Conservation (phyloP, 139 green algal genomes). For the Chlamydomonas sp. region DNA sequence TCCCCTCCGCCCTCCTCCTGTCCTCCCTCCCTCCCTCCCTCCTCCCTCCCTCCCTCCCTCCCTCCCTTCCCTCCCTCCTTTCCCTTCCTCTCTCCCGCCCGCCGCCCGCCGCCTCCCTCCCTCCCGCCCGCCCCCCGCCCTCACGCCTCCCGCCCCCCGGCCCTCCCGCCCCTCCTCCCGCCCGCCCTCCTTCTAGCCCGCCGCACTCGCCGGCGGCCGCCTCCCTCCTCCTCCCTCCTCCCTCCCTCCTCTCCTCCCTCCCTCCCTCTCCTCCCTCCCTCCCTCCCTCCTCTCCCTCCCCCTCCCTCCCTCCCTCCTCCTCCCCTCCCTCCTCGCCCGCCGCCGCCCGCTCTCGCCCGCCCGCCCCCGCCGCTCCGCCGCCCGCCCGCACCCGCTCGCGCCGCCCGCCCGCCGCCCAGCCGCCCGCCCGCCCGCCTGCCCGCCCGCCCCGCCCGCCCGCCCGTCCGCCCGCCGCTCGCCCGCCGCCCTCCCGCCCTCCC, state of each 20-base stretch:
- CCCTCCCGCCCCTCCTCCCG: background rate
- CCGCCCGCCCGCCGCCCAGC: too few species aligned
- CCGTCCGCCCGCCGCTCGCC: too few species aligned
- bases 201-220: too few species aligned
- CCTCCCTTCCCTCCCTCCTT: background rate
- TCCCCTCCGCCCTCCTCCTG: conserved; percentile 73
- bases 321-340: background rate
- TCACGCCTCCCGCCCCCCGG: background rate
- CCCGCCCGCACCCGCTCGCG: too few species aligned
- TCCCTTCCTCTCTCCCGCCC: background rate
- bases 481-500: too few species aligned
- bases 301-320: background rate
- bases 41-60: conserved; percentile 21
- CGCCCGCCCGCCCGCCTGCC: too few species aligned
- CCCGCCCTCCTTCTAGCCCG: too few species aligned
- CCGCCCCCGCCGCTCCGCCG: too few species aligned
- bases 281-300: background rate
- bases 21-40: conserved; percentile 33
- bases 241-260: background rate
- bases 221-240: too few species aligned
- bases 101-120: background rate
- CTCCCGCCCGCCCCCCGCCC: too few species aligned
- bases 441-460: too few species aligned
- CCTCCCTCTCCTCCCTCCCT: background rate
- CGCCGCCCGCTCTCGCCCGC: background rate